These are phyloP conservation scores for Apostasia ramifera DNA, from an alignment of 106 monocot genomes.

Conservation along the genomic window DNA sequence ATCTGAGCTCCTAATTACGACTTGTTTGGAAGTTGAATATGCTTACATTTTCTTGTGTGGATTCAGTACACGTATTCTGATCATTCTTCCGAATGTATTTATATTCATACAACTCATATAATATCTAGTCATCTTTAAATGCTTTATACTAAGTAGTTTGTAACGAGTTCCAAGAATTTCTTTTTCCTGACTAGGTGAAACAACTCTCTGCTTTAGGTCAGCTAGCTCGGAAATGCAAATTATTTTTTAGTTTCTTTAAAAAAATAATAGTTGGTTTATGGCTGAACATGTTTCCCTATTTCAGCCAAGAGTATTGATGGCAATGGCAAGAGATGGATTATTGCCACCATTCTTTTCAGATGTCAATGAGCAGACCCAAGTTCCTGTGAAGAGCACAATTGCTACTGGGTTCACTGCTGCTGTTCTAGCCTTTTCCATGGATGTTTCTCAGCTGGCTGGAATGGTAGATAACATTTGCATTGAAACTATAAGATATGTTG, in stretches of 20 bases:
- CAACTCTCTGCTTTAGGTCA: too few species aligned
- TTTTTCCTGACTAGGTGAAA: not conserved
- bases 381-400: constrained; percentile 89
- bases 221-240: not conserved
- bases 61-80: not conserved
- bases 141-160: not conserved
- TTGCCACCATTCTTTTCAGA: constrained; percentile 84
- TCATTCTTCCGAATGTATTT: not conserved
- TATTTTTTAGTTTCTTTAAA: not conserved
- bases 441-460: constrained; percentile 93
- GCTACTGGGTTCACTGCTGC: constrained; percentile 73
- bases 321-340: constrained; percentile 96
- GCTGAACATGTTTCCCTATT: not conserved
- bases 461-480: constrained; percentile 50
- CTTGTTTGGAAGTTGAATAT: too few species aligned
- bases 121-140: not conserved
- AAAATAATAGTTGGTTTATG: not conserved
- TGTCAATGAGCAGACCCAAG: constrained; percentile 68
- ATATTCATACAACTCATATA: not conserved
- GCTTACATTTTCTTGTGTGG: not conserved
- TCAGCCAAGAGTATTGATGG: constrained; percentile 97
- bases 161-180: not conserved
- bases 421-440: constrained; percentile 78
- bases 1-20: too few species aligned
- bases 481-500: not conserved